Conservation (phyloP, 306 rosid genomes). For the Sechiopsis laciniata region DNA sequence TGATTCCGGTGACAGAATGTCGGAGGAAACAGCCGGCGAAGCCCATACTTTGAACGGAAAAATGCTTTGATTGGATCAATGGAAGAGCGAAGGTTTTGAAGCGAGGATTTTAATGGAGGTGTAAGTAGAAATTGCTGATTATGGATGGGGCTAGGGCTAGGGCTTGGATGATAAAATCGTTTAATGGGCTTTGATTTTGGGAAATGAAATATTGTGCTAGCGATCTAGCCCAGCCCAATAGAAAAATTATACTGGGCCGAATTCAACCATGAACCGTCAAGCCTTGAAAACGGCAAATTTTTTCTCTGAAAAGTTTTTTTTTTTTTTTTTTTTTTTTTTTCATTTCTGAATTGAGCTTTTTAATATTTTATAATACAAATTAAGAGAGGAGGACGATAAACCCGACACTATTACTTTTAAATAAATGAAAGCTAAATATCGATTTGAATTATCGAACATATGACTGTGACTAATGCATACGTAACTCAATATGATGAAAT, state of each 20-base stretch:
- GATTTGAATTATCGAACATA: too few species aligned
- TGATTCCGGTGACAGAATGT: background rate
- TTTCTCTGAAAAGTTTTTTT: too few species aligned
- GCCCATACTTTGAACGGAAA: background rate
- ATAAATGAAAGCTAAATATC: too few species aligned
- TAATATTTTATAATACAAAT: too few species aligned
- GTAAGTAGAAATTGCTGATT: background rate
- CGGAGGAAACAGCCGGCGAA: background rate
- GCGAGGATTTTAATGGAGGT: background rate
- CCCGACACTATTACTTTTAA: too few species aligned
- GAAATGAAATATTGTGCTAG: background rate
- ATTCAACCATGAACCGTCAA: too few species aligned
- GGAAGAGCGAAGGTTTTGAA: background rate
- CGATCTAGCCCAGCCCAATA: background rate
- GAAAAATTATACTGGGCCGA: background rate
- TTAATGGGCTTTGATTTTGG: constrained; percentile 8
- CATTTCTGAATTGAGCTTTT: too few species aligned
- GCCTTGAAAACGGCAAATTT: too few species aligned
- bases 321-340: too few species aligned
- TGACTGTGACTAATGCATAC: too few species aligned
- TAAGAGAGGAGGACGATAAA: too few species aligned
- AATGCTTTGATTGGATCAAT: background rate
- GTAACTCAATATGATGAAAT: too few species aligned
- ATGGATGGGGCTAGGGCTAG: background rate
- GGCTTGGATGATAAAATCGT: background rate